Percentiles rank a stretch among this genome's conserved stretches.
These are phyloP conservation scores for Miscanthus lutarioriparius DNA, from an alignment of 176 grass and related monocot genomes.

Conservation along the genomic window DNA sequence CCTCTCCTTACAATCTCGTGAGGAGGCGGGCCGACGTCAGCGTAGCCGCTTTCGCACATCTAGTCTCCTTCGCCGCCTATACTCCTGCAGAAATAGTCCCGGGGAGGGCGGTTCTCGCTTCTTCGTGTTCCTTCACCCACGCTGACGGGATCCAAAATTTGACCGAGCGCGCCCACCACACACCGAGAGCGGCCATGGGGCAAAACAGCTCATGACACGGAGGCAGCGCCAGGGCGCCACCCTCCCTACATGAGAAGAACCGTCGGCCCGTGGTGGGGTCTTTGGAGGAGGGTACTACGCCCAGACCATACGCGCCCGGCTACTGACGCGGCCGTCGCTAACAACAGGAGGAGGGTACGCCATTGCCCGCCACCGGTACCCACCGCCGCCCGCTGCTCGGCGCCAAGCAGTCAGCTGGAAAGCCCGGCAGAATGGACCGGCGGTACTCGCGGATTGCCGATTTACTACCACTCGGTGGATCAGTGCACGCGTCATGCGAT, in stretches of 20 bases:
- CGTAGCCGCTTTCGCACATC: background rate
- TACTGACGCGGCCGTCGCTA: conserved; percentile 34
- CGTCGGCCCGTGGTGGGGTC: background rate
- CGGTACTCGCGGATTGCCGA: conserved; percentile 76
- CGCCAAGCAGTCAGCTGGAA: background rate
- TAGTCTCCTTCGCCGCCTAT: background rate
- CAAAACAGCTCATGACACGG: conserved; percentile 29
- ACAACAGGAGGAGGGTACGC: conserved; percentile 26
- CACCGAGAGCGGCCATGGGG: conserved; percentile 35
- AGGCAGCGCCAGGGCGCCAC: conserved; percentile 6
- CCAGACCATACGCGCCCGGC: conserved; percentile 12
- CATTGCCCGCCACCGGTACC: conserved; percentile 35
- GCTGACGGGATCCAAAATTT: background rate
- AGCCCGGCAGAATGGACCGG: conserved; percentile 51
- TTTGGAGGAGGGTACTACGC: conserved; percentile 35
- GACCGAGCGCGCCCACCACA: background rate
- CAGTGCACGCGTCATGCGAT: conserved; percentile 52
- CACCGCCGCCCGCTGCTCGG: background rate
- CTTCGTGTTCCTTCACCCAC: background rate
- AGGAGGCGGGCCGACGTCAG: background rate
- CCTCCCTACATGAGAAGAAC: conserved; percentile 15
- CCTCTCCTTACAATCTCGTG: background rate
- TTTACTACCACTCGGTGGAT: conserved; percentile 63
- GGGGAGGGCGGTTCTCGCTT: too few species aligned
- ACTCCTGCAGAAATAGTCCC: too few species aligned